A percentile compares a stretch with the other conserved stretches of the same genome.
These are phyloP conservation scores for Suillus subaureus DNA, from an alignment of 768 basidiomycete species.

Conservation along the genomic window DNA sequence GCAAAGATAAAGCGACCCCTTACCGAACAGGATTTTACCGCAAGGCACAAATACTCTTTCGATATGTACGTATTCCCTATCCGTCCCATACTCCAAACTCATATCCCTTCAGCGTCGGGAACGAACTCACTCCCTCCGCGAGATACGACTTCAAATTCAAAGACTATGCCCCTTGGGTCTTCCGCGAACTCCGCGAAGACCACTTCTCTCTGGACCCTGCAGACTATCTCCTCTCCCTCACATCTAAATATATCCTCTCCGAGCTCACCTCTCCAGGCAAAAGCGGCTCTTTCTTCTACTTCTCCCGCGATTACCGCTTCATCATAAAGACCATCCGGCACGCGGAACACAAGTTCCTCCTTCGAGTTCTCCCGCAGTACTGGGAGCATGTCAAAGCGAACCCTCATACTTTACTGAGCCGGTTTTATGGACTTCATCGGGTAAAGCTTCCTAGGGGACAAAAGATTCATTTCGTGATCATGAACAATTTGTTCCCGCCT, in stretches of 20 bases:
- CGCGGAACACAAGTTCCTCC: constrained; percentile 91
- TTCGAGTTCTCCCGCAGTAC: constrained; percentile 81
- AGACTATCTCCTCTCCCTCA: constrained; percentile 95
- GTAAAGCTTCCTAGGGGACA: constrained; percentile 92
- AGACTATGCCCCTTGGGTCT: constrained; percentile 98
- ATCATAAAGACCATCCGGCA: constrained; percentile 99
- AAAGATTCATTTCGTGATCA: constrained; percentile 99
- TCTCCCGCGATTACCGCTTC: constrained; percentile 97
- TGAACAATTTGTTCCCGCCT: constrained; percentile 99
- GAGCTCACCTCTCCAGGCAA: constrained; percentile 98
- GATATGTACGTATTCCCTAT: constrained; percentile 70
- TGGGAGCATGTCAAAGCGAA: constrained; percentile 84
- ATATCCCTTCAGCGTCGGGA: constrained; percentile 69
- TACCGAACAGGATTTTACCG: constrained; percentile 83
- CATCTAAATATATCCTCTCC: constrained; percentile 96
- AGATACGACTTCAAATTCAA: constrained; percentile 99
- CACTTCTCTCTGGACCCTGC: constrained; percentile 95
- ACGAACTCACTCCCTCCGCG: constrained; percentile 96
- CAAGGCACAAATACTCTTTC: constrained; percentile 93
- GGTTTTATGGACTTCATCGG: constrained; percentile 97
- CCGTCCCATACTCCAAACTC: constrained; percentile 8
- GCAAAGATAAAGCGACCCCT: constrained; percentile 90
- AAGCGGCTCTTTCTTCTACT: constrained; percentile 99
- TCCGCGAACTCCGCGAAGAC: constrained; percentile 92
- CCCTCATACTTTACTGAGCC: constrained; percentile 89